A percentile compares a stretch with the other conserved stretches of the same genome.
Evolutionary conservation across 768 basidiomycete species (phyloP).

Genomic region (Brasilioporus rufonigricans): DNA sequence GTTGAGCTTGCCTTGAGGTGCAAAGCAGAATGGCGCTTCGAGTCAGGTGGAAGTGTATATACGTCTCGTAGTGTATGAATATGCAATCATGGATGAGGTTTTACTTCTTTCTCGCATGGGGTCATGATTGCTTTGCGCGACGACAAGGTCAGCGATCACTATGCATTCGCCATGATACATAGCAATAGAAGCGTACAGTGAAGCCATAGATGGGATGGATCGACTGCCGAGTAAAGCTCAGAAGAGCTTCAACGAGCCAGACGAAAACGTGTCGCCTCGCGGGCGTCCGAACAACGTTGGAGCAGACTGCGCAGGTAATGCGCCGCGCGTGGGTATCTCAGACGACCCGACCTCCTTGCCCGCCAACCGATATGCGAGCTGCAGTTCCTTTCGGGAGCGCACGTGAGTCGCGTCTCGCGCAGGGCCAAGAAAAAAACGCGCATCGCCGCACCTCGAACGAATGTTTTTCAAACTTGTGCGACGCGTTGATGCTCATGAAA

Average conservation of each 20-base stretch:
- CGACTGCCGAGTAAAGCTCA: slow-evolving; percentile 8
- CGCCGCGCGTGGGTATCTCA: slow-evolving; percentile 28
- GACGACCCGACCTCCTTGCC: slow-evolving; percentile 46
- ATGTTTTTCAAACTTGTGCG: slow-evolving; percentile 40
- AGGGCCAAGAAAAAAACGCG: neutral
- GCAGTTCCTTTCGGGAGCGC: slow-evolving; percentile 55
- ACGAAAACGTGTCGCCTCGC: slow-evolving; percentile 32
- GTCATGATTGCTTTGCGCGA: too few relatives aligned
- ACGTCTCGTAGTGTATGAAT: slow-evolving; percentile 12
- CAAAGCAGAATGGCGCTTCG: too few relatives aligned
- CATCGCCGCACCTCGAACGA: slow-evolving; percentile 45
- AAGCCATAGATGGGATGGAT: neutral
- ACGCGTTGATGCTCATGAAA: slow-evolving; percentile 36
- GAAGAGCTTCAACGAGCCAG: slow-evolving; percentile 19
- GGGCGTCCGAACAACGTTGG: slow-evolving; percentile 29
- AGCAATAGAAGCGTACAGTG: neutral
- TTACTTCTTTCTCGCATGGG: too few relatives aligned
- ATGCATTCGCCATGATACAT: too few relatives aligned
- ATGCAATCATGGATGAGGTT: too few relatives aligned
- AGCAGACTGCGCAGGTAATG: slow-evolving; percentile 21
- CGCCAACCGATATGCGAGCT: slow-evolving; percentile 41
- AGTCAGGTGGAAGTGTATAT: too few relatives aligned
- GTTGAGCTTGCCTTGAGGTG: slow-evolving; percentile 37
- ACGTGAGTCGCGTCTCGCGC: neutral
- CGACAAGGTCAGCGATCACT: too few relatives aligned